Evolutionary conservation across 495 filamentous ascomycete species (phyloP), one percentile per base, ranked within the genome.

Genomic region (Xylaria scruposa): DNA sequence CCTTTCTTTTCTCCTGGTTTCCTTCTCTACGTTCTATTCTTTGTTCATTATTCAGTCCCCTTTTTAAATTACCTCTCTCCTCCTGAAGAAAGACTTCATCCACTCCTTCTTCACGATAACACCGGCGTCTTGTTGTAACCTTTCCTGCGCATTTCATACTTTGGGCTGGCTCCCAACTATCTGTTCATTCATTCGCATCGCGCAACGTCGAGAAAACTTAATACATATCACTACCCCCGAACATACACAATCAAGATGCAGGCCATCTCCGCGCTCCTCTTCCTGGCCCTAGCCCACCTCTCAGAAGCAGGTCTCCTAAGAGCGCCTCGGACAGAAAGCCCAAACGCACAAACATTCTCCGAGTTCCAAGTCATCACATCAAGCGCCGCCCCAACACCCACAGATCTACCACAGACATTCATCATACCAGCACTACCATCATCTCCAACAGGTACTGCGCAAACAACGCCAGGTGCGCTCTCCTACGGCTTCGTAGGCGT

Each of bases 231-330:
- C 7, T 44, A 9, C 12, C 58, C n/a, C 58, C 40, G 4, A 6
- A 21, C 21, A 1, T 38, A 1, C 36, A 21, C 17, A 31, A 10
- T 0, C 17, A 71, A 63, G 56, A 75, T 76, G 75, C 67, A 72
- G 61, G 44, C 49, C 66, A 70, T 73, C 64, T 33, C 51, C 13
- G 5, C 46, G 24, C 42, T 77, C n/a, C 61, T 78, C 8, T n/a
- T 63, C 70, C 47, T 73, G 19, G 67, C 58, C 5, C n/a, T 71
- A 56, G 54, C 70, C 66, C 51, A 3, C 8, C 63, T 70, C n/a
- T 73, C 76, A 24, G 47, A 67, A 31, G 65, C 65, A 54, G 65
- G 65, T 10, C 47, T n/a, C 33, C 31, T 67, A 3, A 40, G 36
- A 19, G 65, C 49, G 8, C 49, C 65, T 0, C 31, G 65, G 19